phyloP scores from a whole-genome alignment of 2,329 filamentous ascomycete genomes.

The Ilyonectria sp. region DNA sequence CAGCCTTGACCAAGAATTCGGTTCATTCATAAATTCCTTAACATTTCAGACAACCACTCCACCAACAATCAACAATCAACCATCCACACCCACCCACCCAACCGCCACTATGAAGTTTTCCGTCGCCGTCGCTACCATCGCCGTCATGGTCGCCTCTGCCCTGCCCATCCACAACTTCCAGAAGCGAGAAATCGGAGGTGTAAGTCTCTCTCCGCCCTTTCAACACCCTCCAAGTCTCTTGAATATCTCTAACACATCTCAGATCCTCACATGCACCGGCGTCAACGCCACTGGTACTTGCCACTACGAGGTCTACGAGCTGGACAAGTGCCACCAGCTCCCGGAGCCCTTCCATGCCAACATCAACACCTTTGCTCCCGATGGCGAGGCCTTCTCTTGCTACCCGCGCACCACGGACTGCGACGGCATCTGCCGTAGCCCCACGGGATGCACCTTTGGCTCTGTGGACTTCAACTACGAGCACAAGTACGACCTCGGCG shows the following conservation, averaged over 20 bases:
- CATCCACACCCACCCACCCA: neutral
- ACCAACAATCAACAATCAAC: constrained; percentile 6
- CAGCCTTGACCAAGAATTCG: constrained; percentile 38
- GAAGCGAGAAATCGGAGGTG: constrained; percentile 63
- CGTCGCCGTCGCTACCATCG: constrained; percentile 36
- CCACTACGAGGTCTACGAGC: constrained; percentile 58
- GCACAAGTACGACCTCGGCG: constrained; percentile 64
- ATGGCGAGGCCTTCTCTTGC: constrained; percentile 65
- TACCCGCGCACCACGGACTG: constrained; percentile 61
- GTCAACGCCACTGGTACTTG: constrained; percentile 65
- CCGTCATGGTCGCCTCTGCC: constrained; percentile 43
- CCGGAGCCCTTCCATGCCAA: constrained; percentile 57
- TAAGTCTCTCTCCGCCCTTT: constrained; percentile 51
- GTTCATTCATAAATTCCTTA: constrained; percentile 24
- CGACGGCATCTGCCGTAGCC: constrained; percentile 62
- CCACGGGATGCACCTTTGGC: constrained; percentile 68
- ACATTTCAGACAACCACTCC: constrained; percentile 23
- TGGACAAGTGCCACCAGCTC: constrained; percentile 64
- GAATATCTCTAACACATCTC: constrained; percentile 15
- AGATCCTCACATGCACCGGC: constrained; percentile 68
- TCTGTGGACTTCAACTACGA: constrained; percentile 61
- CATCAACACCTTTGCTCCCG: constrained; percentile 65
- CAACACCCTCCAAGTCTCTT: neutral
- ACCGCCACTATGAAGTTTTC: constrained; percentile 51
- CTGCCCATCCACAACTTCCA: constrained; percentile 55